Conservation (phyloP, 2,329 filamentous ascomycete genomes). For the Cladophialophora chaetospira region DNA sequence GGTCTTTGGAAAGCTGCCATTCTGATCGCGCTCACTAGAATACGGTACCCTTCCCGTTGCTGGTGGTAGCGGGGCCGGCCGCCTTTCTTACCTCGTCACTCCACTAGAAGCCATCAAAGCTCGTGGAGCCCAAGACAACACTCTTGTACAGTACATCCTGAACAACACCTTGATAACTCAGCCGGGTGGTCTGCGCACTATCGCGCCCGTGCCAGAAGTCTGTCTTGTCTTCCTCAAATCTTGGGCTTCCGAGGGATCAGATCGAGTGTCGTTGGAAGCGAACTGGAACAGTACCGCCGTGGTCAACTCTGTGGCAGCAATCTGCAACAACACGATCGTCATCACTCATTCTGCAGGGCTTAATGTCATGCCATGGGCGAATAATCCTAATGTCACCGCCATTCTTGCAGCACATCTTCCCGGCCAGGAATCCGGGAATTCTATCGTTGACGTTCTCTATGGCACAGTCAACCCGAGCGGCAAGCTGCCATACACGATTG, state of each 20-base stretch:
- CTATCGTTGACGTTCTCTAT: conserved; percentile 80
- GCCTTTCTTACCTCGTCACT: conserved; percentile 36
- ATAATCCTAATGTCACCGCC: conserved; percentile 69
- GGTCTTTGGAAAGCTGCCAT: neutral
- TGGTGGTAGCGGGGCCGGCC: conserved; percentile 37
- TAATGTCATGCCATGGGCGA: conserved; percentile 39
- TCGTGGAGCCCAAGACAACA: conserved; percentile 32
- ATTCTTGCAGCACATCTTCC: conserved; percentile 81
- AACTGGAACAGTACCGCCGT: conserved; percentile 48
- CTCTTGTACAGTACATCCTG: conserved; percentile 39
- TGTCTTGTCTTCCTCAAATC: conserved; percentile 64
- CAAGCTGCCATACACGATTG: conserved; percentile 80
- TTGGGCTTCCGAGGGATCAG: conserved; percentile 50
- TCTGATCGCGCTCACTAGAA: conserved; percentile 7
- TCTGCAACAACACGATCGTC: conserved; percentile 56
- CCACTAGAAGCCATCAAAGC: conserved; percentile 37
- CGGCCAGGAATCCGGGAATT: conserved; percentile 80
- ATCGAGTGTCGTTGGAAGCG: conserved; percentile 43
- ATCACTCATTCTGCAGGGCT: conserved; percentile 49
- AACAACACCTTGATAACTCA: conserved; percentile 46
- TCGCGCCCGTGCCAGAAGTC: conserved; percentile 47
- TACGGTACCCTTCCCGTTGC: conserved; percentile 32
- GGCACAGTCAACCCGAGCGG: conserved; percentile 75
- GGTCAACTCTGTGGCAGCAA: conserved; percentile 49
- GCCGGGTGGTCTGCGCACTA: conserved; percentile 8